Percentiles rank a stretch among this genome's conserved stretches.
phyloP scores from a whole-genome alignment of 2,329 filamentous ascomycete species.

The Pseudogymnoascus sp. region DNA sequence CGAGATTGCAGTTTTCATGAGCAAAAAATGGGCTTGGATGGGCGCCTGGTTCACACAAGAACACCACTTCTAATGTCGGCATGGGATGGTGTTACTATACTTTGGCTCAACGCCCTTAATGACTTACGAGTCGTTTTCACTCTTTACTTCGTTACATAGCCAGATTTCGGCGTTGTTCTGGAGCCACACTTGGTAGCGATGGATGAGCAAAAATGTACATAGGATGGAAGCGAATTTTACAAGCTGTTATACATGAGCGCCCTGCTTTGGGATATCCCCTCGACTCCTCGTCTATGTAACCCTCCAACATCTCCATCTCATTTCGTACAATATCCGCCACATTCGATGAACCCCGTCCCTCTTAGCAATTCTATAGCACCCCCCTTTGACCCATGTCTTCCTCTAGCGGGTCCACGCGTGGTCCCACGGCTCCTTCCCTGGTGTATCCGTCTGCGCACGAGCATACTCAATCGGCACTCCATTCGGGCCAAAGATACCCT shows the following conservation, averaged over 20 bases:
- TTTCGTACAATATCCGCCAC: not conserved
- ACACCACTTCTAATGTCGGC: constrained; percentile 4
- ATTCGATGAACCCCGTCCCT: not conserved
- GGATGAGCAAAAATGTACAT: constrained; percentile 8
- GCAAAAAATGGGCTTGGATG: constrained; percentile 1
- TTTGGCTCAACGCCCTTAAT: constrained; percentile 7
- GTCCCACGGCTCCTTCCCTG: constrained; percentile 77
- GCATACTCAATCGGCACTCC: constrained; percentile 90
- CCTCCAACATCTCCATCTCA: not conserved
- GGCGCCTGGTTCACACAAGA: not conserved
- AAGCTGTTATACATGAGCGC: constrained; percentile 4
- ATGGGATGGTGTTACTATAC: constrained; percentile 7
- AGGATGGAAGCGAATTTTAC: constrained; percentile 4
- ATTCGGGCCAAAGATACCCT: constrained; percentile 65
- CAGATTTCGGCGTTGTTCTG: constrained; percentile 1
- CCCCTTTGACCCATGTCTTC: not conserved
- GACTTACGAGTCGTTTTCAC: constrained; percentile 7
- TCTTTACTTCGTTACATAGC: constrained; percentile 6
- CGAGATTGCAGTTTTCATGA: not conserved
- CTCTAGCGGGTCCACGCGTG: constrained; percentile 70
- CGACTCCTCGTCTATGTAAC: not conserved
- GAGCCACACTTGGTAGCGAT: constrained; percentile 7
- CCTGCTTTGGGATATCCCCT: not conserved
- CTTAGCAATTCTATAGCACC: not conserved
- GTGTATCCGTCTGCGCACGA: constrained; percentile 75